Evolutionary conservation across 2,329 filamentous ascomycete species (phyloP).

Genomic region (Aspergillus felis): DNA sequence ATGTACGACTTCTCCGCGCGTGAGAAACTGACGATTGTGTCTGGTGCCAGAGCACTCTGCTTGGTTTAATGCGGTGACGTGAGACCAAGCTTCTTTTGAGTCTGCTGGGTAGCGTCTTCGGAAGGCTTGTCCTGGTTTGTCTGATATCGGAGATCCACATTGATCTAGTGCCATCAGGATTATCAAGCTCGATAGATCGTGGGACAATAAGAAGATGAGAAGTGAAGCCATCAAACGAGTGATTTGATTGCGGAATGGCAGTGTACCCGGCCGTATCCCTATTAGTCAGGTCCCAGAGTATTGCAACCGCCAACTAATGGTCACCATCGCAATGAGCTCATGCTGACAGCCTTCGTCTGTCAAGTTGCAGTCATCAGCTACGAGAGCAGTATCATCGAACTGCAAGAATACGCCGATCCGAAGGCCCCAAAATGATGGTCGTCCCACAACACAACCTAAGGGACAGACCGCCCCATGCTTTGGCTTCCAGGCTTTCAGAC

Average conservation of each 20-base stretch:
- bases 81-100: background rate
- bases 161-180: background rate
- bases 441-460: too few species aligned
- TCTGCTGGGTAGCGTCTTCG: background rate
- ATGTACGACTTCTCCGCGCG: too few species aligned
- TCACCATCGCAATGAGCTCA: background rate
- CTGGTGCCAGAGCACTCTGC: background rate
- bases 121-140: background rate
- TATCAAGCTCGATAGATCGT: background rate
- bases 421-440: background rate
- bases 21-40: background rate
- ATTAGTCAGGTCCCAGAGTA: background rate
- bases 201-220: background rate
- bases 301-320: background rate
- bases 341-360: background rate
- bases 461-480: background rate
- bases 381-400: background rate
- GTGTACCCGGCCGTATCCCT: background rate
- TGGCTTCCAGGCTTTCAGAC: too few species aligned
- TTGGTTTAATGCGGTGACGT: background rate
- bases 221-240: background rate
- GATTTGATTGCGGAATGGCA: background rate
- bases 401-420: too few species aligned
- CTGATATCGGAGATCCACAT: background rate
- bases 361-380: background rate